Conservation (phyloP, 805 yeast species). For the Zygosaccharomyces kombuchaensis region DNA sequence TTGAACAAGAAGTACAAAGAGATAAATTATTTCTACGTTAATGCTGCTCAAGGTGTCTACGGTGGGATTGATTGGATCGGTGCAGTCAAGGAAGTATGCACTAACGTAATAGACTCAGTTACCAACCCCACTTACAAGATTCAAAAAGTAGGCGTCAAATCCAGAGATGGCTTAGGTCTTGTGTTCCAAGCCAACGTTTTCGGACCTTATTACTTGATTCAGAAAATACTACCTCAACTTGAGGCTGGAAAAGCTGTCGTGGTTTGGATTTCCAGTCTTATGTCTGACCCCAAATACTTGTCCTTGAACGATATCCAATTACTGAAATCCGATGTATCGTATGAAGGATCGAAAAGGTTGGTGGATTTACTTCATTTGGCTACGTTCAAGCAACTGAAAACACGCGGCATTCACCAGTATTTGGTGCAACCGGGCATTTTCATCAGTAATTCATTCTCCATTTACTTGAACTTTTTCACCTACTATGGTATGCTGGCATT, state of each 20-base stretch:
- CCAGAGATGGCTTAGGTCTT: constrained; percentile 76
- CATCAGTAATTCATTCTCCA: constrained; percentile 72
- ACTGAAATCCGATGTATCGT: constrained; percentile 57
- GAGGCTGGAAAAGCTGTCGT: constrained; percentile 54
- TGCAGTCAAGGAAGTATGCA: constrained; percentile 63
- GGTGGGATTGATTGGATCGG: constrained; percentile 82
- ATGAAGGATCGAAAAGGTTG: constrained; percentile 87
- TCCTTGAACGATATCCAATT: constrained; percentile 74
- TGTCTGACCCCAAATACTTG: constrained; percentile 71
- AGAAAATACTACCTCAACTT: constrained; percentile 56
- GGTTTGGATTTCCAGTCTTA: constrained; percentile 81
- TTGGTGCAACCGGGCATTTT: constrained; percentile 93
- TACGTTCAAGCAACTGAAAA: constrained; percentile 49
- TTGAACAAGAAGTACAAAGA: constrained; percentile 56
- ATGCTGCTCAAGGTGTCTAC: constrained; percentile 87
- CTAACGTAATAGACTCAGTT: constrained; percentile 73
- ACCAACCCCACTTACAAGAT: constrained; percentile 84
- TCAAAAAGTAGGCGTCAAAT: constrained; percentile 71
- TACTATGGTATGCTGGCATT: constrained; percentile 80
- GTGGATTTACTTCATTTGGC: constrained; percentile 80
- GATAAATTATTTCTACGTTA: constrained; percentile 75
- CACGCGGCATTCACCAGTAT: constrained; percentile 62
- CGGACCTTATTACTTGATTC: constrained; percentile 85
- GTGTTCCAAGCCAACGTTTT: constrained; percentile 96
- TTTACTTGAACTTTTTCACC: constrained; percentile 71